Evolutionary conservation across 495 filamentous ascomycete genomes (phyloP), one percentile per base, ranked within the genome.

Genomic region (Aspergillus ellipticus): DNA sequence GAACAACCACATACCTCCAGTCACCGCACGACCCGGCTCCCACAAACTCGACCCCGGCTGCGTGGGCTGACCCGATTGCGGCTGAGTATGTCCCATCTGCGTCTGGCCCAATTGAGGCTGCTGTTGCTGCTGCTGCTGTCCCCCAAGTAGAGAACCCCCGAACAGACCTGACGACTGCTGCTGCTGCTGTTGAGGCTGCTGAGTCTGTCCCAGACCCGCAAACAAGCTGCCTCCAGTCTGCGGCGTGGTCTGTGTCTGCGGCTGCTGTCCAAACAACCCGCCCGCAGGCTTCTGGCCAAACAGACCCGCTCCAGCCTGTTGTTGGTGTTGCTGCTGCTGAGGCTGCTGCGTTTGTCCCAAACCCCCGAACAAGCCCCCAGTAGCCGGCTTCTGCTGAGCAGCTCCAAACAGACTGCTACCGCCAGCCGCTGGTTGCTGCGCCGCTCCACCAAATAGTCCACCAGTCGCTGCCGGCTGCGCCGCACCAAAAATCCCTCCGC

Each of bases 201-300:
- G 52, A 51, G 51, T 53, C 49, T 58, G 56, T 22, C 60, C 64
- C 21, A 71, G 47, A 33, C 59, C 57, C 13, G 60, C 62, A 39
- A 71, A 66, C 17, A 71, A 39, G n/a, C 57, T 43, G 31, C 70
- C 68, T 5, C 66, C 67, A 16, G 54, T 20, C 28, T 62, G 64
- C 55, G 73, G 71, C 54, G 76, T n/a, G n/a, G n/a, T 74, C 42
- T 75, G 71, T 43, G 63, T 61, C 59, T 74, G 76, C 19, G 71
- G 63, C 52, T 68, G 69, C 56, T 63, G 66, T 42, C 56, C 56
- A 35, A 74, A 74, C n/a, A 67, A 19, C 43, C 62, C 55, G 8
- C 54, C 59, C 21, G 68, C 68, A 42, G 75, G 76, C 59, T 79
- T 74, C 50, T 76, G 75, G 50, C 72, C 74, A 58, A 82, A 81